Evolutionary conservation across 768 basidiomycete genomes (phyloP).

Genomic region (Leucocoprinus birnbaumii): DNA sequence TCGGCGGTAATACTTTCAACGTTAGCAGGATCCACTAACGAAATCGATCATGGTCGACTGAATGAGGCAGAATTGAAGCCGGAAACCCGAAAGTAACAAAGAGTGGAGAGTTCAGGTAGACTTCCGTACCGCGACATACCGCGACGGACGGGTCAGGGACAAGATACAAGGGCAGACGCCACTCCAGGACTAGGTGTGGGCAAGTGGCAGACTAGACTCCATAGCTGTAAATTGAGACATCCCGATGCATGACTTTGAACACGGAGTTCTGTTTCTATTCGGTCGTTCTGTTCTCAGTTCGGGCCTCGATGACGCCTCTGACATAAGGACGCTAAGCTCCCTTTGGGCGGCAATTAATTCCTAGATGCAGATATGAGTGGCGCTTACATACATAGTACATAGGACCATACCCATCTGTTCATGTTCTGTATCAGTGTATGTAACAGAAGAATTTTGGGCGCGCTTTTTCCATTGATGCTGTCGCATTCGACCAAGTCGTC

Average conservation of each 20-base stretch:
- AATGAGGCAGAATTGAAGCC: neutral
- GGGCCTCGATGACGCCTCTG: neutral
- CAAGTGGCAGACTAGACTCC: neutral
- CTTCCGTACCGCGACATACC: no score
- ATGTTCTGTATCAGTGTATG: neutral
- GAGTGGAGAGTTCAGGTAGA: no score
- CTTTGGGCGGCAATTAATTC: neutral
- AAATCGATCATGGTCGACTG: neutral
- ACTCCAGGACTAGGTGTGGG: neutral
- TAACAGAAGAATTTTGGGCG: neutral
- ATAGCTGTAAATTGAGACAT: neutral
- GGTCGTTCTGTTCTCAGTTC: neutral
- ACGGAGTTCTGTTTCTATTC: neutral
- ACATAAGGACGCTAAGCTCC: neutral
- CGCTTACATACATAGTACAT: neutral
- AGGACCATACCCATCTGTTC: neutral
- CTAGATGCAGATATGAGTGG: neutral
- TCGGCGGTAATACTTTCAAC: no score
- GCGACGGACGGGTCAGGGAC: neutral
- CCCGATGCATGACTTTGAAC: neutral
- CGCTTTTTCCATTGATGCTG: conserved; percentile 10
- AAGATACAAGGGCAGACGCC: neutral
- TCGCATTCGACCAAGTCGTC: neutral
- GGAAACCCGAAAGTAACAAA: neutral
- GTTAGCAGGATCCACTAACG: neutral